Evolutionary conservation across 1,284 basidiomycete genomes (phyloP), one percentile per base, ranked within the genome.

Genomic region (Phylloboletellus chloephorus): DNA sequence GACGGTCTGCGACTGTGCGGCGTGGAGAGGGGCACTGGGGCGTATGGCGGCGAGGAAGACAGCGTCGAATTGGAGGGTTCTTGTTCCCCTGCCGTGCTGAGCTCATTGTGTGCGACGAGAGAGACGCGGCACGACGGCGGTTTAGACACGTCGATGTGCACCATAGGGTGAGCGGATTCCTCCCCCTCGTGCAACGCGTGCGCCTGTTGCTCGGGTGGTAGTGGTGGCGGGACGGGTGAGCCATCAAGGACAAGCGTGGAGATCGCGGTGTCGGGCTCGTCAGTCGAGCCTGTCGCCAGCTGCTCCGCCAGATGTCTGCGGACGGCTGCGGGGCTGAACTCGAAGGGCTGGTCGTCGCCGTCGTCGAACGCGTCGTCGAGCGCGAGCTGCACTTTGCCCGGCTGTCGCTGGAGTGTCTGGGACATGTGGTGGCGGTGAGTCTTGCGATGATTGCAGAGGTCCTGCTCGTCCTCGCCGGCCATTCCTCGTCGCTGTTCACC

Each of bases 381-480:
- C 49, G 73, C 65, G 44, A 82, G 66, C 1, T 41, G 45, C 2
- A 29, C 1, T 43, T 62, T 61, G 31, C 60, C 59, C 19, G 53
- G 47, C 26, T 61, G 49, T 1, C 57, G 46, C 26, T 60, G 37
- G 16, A 62, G 30, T n/a, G 13, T 33, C 29, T 44, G 39, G 8
- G 29, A 17, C 20, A 21, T 22, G 10, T 8, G 25, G 54, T 54
- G 54, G 50, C 52, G 39, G 50, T 57, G 48, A 22, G 10, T 3
- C 16, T 31, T 36, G 20, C 39, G 10, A 80, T 92, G 88, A 87
- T 93, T 49, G 82, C 88, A 50, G 90, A 93, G 65, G 69, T 92
- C 37, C 74, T 93, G 31, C 76, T 91, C 40, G 72, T 91, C 37
- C 80, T 93, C 33, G 79, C 82, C 2, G 90, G 89, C 26, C 88